These are phyloP conservation scores for Vigna unguiculata DNA, from an alignment of 306 rosid species.

Conservation along the genomic window DNA sequence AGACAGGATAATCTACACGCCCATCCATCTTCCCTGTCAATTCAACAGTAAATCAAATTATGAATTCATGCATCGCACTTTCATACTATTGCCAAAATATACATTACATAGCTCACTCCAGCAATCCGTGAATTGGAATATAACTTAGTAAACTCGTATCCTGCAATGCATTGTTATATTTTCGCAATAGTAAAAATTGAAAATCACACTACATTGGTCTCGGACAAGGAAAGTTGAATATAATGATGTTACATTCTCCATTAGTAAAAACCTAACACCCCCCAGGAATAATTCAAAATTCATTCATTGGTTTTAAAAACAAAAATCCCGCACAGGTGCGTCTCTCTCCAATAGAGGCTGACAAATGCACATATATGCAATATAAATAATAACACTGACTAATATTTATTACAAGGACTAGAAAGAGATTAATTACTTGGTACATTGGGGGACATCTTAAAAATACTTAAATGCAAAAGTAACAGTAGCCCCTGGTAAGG, in stretches of 20 bases:
- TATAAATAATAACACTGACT: not conserved
- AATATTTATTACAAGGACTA: not conserved
- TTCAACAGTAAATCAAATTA: not conserved
- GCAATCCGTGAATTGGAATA: not conserved
- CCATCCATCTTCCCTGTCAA: slow-evolving; percentile 44
- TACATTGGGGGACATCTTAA: slow-evolving; percentile 1
- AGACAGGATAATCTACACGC: slow-evolving; percentile 23
- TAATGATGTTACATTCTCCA: not conserved
- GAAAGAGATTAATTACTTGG: not conserved
- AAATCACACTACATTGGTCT: not conserved
- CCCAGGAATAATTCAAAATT: not conserved
- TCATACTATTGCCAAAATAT: no score
- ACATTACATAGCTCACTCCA: not conserved
- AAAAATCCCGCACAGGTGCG: not conserved
- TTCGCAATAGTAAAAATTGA: not conserved
- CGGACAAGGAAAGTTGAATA: not conserved
- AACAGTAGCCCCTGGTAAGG: not conserved
- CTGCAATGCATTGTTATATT: not conserved
- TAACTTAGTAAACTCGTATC: not conserved
- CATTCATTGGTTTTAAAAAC: not conserved
- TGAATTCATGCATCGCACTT: not conserved
- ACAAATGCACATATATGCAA: no score
- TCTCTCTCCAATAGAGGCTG: not conserved
- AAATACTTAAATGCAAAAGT: not conserved
- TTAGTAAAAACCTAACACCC: not conserved